Evolutionary conservation across 225 moss, liverwort and hornwort genomes (phyloP).

Genomic region (Anthoceros angustus): DNA sequence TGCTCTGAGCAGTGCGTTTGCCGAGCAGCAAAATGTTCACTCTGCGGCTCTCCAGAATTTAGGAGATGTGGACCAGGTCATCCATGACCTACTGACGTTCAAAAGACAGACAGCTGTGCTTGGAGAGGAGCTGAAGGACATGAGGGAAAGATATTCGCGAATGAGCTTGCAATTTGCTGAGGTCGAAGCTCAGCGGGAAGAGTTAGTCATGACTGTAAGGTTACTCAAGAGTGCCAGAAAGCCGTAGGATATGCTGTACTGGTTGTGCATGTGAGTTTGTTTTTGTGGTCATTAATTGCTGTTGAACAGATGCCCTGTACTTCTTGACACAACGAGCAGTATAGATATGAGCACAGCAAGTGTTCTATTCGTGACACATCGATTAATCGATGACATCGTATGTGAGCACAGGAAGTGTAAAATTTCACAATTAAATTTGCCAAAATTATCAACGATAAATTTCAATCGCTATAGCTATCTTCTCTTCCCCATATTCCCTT

Average conservation of each 20-base stretch:
- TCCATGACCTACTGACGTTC: conserved; percentile 50
- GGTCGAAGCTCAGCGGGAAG: conserved; percentile 74
- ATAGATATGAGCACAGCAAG: too few species aligned
- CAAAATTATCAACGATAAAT: too few species aligned
- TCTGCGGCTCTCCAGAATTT: conserved; percentile 70
- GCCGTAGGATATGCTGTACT: conserved; percentile 3
- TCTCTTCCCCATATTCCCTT: too few species aligned
- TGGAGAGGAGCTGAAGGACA: conserved; percentile 74
- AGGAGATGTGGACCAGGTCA: conserved; percentile 70
- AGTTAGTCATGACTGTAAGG: conserved; percentile 63
- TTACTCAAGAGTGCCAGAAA: conserved; percentile 49
- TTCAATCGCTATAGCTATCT: too few species aligned
- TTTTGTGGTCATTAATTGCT: too few species aligned
- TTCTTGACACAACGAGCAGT: too few species aligned
- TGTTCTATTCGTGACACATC: too few species aligned
- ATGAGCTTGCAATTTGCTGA: conserved; percentile 92
- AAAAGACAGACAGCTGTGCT: conserved; percentile 53
- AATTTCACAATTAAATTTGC: too few species aligned
- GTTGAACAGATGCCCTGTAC: too few species aligned
- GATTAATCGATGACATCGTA: too few species aligned
- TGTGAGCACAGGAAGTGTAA: too few species aligned
- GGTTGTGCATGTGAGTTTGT: too few species aligned
- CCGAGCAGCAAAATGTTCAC: conserved; percentile 84
- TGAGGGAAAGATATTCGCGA: conserved; percentile 71
- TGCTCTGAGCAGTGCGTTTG: conserved; percentile 58